phyloP scores from a whole-genome alignment of 2,329 filamentous ascomycete genomes.

The Emericellopsis atlantica region DNA sequence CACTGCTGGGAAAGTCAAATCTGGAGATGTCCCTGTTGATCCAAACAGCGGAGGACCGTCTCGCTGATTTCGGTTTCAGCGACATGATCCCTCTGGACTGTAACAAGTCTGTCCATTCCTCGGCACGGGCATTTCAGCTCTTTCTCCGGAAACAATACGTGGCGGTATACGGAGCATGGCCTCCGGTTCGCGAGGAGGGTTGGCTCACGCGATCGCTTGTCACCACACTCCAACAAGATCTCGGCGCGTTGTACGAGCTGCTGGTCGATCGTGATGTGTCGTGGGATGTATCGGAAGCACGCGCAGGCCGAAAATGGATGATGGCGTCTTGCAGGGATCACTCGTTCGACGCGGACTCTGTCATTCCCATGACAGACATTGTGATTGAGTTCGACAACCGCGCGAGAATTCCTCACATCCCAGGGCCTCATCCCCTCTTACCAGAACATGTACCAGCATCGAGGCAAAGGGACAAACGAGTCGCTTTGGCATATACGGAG shows the following conservation, averaged over 20 bases:
- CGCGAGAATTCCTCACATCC: conserved; percentile 50
- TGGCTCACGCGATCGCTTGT: conserved; percentile 51
- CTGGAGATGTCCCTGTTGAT: conserved; percentile 51
- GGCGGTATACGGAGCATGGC: conserved; percentile 47
- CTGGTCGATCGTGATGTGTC: conserved; percentile 53
- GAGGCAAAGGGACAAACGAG: conserved; percentile 27
- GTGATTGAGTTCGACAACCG: conserved; percentile 53
- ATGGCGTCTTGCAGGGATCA: conserved; percentile 38
- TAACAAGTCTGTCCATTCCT: conserved; percentile 9
- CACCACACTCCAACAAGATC: conserved; percentile 48
- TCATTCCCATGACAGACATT: conserved; percentile 54
- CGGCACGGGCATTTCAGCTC: conserved; percentile 28
- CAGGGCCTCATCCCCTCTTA: conserved; percentile 53
- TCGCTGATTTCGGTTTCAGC: conserved; percentile 45
- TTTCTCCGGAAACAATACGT: conserved; percentile 50
- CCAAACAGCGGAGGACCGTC: conserved; percentile 46
- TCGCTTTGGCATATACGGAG: conserved; percentile 45
- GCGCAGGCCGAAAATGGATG: conserved; percentile 51
- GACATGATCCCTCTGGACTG: conserved; percentile 39
- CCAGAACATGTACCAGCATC: conserved; percentile 33
- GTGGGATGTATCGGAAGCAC: conserved; percentile 51
- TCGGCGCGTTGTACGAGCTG: conserved; percentile 58
- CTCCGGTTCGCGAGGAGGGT: conserved; percentile 27
- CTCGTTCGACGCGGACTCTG: conserved; percentile 34
- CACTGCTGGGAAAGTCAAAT: conserved; percentile 47